phyloP scores from a whole-genome alignment of 2,329 filamentous ascomycete species.

The Aplosporella prunicola region DNA sequence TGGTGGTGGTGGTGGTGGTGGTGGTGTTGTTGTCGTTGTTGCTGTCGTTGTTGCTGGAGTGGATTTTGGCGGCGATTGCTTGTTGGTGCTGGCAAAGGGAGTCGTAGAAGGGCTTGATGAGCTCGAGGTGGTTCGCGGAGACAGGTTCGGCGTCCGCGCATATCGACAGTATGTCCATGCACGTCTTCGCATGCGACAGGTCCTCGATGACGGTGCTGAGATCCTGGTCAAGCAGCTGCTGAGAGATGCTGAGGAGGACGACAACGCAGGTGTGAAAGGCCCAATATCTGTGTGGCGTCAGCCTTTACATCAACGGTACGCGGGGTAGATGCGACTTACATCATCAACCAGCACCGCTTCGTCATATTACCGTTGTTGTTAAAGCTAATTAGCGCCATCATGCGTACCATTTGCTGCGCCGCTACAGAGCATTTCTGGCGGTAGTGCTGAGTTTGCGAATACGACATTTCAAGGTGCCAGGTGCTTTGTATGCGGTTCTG shows the following conservation, averaged over 20 bases:
- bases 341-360: constrained; percentile 29
- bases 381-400: constrained; percentile 24
- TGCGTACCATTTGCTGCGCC: constrained; percentile 26
- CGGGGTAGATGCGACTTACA: constrained; percentile 17
- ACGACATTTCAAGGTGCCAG: constrained; percentile 18
- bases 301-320: neutral
- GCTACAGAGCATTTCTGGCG: constrained; percentile 25
- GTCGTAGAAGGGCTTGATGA: constrained; percentile 27
- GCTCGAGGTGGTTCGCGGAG: constrained; percentile 23
- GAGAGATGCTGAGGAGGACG: constrained; percentile 26
- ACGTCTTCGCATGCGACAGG: constrained; percentile 24
- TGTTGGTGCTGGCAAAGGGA: constrained; percentile 24
- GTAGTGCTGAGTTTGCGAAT: constrained; percentile 21
- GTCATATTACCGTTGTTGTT: constrained; percentile 27
- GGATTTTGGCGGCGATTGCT: constrained; percentile 20
- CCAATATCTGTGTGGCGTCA: constrained; percentile 22
- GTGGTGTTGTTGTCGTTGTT: constrained; percentile 10
- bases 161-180: constrained; percentile 27
- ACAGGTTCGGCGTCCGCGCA: constrained; percentile 25
- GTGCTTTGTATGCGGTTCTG: constrained; percentile 16
- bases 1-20: constrained; percentile 19
- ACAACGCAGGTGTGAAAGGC: constrained; percentile 26
- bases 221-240: constrained; percentile 25
- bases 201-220: constrained; percentile 23
- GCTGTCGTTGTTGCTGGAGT: constrained; percentile 14